Percentiles rank a stretch among this genome's conserved stretches.
phyloP scores from a whole-genome alignment of 192 early-diverging fungal species.

The Mortierella alpina region DNA sequence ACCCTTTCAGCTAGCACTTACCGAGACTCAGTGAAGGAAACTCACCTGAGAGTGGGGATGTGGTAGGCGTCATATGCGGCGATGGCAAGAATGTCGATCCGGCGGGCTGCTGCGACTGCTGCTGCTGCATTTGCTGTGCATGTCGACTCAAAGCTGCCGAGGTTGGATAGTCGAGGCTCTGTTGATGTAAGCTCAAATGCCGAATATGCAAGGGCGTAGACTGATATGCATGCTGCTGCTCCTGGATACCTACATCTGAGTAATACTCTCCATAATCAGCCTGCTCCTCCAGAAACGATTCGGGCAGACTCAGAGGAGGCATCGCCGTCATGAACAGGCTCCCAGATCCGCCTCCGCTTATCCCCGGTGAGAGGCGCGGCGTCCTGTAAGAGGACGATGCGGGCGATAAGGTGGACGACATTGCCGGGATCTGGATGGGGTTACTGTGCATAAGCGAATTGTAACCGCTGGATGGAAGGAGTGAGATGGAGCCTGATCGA shows the following conservation, averaged over 20 bases:
- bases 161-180: background rate
- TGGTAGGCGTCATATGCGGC: constrained; percentile 30
- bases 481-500: constrained; percentile 35
- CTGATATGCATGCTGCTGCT: constrained; percentile 5
- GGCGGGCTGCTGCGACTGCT: too few relatives aligned
- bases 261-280: constrained; percentile 45
- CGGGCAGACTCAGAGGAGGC: constrained; percentile 37
- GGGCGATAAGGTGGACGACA: background rate
- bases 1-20: constrained; percentile 6
- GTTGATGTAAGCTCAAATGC: background rate
- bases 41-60: constrained; percentile 29
- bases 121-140: background rate
- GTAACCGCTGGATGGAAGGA: constrained; percentile 7
- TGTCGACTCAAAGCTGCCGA: background rate
- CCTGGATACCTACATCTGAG: constrained; percentile 34
- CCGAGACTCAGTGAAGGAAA: constrained; percentile 37
- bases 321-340: constrained; percentile 7
- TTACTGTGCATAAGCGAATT: background rate
- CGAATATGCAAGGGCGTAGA: background rate
- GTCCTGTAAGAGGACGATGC: constrained; percentile 26
- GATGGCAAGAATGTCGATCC: constrained; percentile 29
- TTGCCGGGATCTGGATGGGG: constrained; percentile 23
- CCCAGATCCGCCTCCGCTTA: constrained; percentile 6
- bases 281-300: constrained; percentile 40
- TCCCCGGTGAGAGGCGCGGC: constrained; percentile 39